Evolutionary conservation across 306 rosid genomes (phyloP).

Genomic region (Styphnolobium japonicum): DNA sequence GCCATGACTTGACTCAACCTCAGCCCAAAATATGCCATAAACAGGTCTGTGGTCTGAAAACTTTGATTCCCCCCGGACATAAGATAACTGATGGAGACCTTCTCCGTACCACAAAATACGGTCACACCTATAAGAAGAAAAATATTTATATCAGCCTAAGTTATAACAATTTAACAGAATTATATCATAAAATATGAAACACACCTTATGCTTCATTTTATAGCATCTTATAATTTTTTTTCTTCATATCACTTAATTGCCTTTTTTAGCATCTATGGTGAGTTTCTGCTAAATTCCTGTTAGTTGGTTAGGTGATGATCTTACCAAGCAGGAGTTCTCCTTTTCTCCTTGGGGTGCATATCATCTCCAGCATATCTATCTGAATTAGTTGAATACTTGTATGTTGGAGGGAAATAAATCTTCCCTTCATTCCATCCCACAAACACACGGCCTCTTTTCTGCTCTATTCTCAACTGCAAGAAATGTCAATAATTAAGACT

Average conservation of each 20-base stretch:
- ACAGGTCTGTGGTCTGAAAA: slow-evolving; percentile 98
- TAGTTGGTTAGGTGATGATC: slow-evolving; percentile 26
- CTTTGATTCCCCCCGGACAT: slow-evolving; percentile 93
- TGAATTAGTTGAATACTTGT: slow-evolving; percentile 95
- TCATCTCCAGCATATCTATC: slow-evolving; percentile 96
- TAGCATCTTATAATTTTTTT: not conserved
- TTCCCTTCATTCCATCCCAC: slow-evolving; percentile 97
- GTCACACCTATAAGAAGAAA: slow-evolving; percentile 72
- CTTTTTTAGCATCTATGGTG: not conserved
- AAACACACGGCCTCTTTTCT: slow-evolving; percentile 82
- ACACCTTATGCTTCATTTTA: not conserved
- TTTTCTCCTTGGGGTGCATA: slow-evolving; percentile 93
- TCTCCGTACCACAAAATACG: slow-evolving; percentile 96
- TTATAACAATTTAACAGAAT: not conserved
- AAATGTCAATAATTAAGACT: slow-evolving; percentile 20
- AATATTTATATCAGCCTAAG: slow-evolving; percentile 23
- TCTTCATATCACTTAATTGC: not conserved
- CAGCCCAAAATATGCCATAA: slow-evolving; percentile 91
- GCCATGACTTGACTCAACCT: slow-evolving; percentile 83
- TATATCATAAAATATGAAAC: not conserved
- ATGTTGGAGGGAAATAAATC: slow-evolving; percentile 97
- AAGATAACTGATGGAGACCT: slow-evolving; percentile 91
- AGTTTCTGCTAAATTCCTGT: not conserved
- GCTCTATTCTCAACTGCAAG: slow-evolving; percentile 88
- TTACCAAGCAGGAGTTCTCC: slow-evolving; percentile 98